A percentile compares a stretch with the other conserved stretches of the same genome.
Evolutionary conservation across 2,329 filamentous ascomycete genomes (phyloP).

Genomic region (Sarocladium strictum): DNA sequence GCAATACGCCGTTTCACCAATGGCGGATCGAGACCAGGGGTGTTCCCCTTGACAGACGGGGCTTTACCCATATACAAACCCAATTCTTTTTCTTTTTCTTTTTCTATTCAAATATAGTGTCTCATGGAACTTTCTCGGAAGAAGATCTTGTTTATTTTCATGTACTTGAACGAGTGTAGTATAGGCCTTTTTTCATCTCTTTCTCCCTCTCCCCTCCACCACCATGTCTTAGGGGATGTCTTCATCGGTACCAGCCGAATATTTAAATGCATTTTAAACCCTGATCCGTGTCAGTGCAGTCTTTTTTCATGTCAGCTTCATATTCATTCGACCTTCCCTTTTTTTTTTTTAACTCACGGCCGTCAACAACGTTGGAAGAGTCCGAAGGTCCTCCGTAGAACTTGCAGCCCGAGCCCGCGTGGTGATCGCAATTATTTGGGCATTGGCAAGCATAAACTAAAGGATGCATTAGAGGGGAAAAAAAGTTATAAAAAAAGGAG

Average conservation of each 20-base stretch:
- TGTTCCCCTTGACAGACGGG: background rate
- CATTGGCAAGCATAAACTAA: background rate
- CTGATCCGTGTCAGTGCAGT: background rate
- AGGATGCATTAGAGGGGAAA: no score
- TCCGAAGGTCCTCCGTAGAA: background rate
- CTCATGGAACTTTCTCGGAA: no score
- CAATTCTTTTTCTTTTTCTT: no score
- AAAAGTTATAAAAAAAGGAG: no score
- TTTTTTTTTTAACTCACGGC: background rate
- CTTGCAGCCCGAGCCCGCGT: background rate
- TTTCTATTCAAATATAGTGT: no score
- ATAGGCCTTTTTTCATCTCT: background rate
- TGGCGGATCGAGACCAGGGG: background rate
- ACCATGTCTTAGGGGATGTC: background rate
- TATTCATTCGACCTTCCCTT: background rate
- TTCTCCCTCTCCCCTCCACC: background rate
- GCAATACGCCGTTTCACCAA: constrained; percentile 2
- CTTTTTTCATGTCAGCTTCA: background rate
- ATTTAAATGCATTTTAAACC: background rate
- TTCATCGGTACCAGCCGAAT: background rate
- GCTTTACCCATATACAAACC: background rate
- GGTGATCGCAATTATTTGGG: background rate
- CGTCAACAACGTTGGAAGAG: background rate
- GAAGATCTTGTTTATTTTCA: no score
- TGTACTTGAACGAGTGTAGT: no score